Evolutionary conservation across 1,284 basidiomycete species (phyloP), one percentile per base, ranked within the genome.

Genomic region (Earliella scabrosa): DNA sequence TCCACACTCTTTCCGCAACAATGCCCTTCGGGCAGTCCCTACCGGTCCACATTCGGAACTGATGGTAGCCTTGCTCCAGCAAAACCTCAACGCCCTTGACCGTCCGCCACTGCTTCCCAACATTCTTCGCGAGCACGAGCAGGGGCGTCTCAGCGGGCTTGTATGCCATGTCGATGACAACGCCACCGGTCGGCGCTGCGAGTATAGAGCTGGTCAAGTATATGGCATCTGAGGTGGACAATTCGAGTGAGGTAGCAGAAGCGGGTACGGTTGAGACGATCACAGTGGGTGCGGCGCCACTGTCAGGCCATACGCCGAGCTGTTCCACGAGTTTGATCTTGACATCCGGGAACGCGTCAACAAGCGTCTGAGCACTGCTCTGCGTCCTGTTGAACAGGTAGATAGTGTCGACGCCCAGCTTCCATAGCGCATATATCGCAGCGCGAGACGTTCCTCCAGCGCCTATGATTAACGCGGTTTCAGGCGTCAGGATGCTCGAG

Each of bases 101-200:
- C 1, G 77, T 74, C 21, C 75, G 79, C 95, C 95, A 97, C n/a
- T 82, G 74, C n/a, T 66, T 60, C 2, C 68, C 75, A 3, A 68
- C 71, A 29, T 72, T 67, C 61, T 77, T 75, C 4, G 87, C 89
- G 5, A 92, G 69, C 40, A 69, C 65, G 29, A 93, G 71, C 45
- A 93, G 68, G 0, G 90, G 84, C 11, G 91, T 92, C 63, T 86
- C 81, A 1, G 88, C 83, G 0, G 94, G 94, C 67, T 89, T 90
- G 73, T 97, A 97, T 20, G 94, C 94, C 88, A 97, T 92, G 66
- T 98, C 95, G 26, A 97, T 81, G 3, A 94, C 87, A 11, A 97
- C 90, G 27, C 86, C 86, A 4, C 66, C 61, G 0, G 71, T 63
- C 14, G 69, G 67, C 45, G 80, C 77, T 11, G 70, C 71, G 62